Evolutionary conservation across 2,329 filamentous ascomycete species (phyloP), one percentile per base, ranked within the genome.

Genomic region (Xylaria sp.): DNA sequence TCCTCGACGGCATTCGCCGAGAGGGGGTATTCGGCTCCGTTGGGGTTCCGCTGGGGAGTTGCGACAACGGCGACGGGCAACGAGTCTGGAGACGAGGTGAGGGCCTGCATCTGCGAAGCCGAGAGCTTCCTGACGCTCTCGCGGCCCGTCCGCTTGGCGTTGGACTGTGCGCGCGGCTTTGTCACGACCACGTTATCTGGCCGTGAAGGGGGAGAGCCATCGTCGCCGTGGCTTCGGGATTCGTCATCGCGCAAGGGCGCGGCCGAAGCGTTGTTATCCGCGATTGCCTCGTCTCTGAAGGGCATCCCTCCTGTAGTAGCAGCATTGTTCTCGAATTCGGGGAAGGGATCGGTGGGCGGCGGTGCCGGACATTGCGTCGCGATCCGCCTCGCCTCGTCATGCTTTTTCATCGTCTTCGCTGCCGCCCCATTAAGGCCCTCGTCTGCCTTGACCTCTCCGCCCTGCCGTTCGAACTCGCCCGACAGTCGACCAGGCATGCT

Each of bases 61-160:
- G 78, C 76, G 2, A 84, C 78, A 15, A 84, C 78, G 1, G 86
- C 85, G 0, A 90, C 78, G 13, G 89, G 88, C 1, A 91, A 79
- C 0, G 88, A 90, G 33, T 88, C 86, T 6, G 87, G 87, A 1
- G 86, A 83, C 33, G 83, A 84, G 15, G 86, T 85, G 67, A 91
- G 79, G 68, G 88, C 85, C 62, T 88, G 85, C 76, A 90, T 89
- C 74, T 89, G 86, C 46, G 83, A 85, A 8, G 86, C 86, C 0
- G 88, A 89, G 31, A 90, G 81, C 46, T 86, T 84, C 64, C 86
- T 83, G 56, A 89, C 79, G 57, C 80, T 83, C 68, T 84, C 85
- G 41, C 72, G 68, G 39, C 75, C 75, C 39, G 71, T 60, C 33
- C 74, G 76, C 58, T 75, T 78, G 7, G 66, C 66, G 25, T 52